Evolutionary conservation across 1,284 basidiomycete species (phyloP).

Genomic region (Vanrija humicola): DNA sequence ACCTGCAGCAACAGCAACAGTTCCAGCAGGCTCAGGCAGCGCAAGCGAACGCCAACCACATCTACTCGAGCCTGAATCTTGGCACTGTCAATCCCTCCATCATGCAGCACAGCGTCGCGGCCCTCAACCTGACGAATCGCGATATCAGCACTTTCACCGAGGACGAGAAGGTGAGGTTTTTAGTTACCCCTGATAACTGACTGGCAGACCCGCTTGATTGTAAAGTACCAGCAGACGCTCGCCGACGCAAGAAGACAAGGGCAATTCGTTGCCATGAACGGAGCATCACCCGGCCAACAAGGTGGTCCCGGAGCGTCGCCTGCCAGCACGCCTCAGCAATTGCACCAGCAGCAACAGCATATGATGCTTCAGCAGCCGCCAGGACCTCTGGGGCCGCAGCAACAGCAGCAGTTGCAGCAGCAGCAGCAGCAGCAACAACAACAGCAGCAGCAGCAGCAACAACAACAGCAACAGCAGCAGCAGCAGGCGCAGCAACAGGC

Average conservation of each 20-base stretch:
- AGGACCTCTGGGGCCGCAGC: constrained; percentile 3
- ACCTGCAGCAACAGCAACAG: constrained; percentile 3
- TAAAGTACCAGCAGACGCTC: too few relatives aligned
- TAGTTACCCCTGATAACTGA: neutral
- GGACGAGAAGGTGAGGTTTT: constrained; percentile 32
- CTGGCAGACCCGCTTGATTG: constrained; percentile 25
- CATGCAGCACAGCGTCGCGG: constrained; percentile 30
- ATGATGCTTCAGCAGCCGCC: constrained; percentile 14
- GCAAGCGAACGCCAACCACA: constrained; percentile 18
- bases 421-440: constrained; percentile 16
- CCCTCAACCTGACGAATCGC: constrained; percentile 29
- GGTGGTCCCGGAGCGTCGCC: constrained; percentile 10
- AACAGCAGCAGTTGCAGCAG: constrained; percentile 19
- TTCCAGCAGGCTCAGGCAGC: neutral
- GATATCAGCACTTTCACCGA: constrained; percentile 30
- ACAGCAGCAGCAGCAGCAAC: constrained; percentile 14
- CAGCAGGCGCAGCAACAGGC: constrained; percentile 12
- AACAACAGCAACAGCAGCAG: constrained; percentile 4
- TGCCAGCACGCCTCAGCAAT: constrained; percentile 12
- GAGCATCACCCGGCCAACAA: neutral
- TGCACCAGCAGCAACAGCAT: constrained; percentile 11
- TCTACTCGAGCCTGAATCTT: constrained; percentile 30
- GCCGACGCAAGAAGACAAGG: too few relatives aligned
- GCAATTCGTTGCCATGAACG: too few relatives aligned
- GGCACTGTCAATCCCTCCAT: constrained; percentile 30